Percentiles rank a stretch among this genome's conserved stretches.
Conservation (phyloP, 139 green algal species). For the Pleodorina starrii region DNA sequence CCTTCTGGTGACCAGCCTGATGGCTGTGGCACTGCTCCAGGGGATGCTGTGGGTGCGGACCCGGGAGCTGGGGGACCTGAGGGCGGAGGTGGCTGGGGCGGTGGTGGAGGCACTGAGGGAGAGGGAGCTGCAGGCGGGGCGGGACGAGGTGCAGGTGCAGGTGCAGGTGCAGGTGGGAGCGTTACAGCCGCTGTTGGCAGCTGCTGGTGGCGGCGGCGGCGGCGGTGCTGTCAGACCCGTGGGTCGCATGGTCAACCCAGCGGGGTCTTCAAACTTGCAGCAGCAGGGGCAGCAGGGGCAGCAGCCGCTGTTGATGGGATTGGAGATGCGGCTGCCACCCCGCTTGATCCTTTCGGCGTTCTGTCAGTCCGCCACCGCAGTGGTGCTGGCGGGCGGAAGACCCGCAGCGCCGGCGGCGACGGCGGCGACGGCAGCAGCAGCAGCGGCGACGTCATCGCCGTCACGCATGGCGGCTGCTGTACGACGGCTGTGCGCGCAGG, state of each 20-base stretch:
- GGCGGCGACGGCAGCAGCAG: neutral
- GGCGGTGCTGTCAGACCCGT: too few relatives aligned
- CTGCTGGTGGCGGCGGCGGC: neutral
- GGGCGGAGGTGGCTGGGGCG: neutral
- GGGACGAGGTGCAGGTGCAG: neutral
- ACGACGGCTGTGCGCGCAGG: neutral
- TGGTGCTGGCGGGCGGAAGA: neutral
- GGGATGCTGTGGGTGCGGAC: slow-evolving; percentile 18
- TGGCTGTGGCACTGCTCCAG: slow-evolving; percentile 14
- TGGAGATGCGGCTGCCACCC: neutral
- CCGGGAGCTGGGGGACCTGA: slow-evolving; percentile 1
- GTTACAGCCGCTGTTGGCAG: too few relatives aligned
- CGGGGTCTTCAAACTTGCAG: too few relatives aligned
- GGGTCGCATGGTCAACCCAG: too few relatives aligned
- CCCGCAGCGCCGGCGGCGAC: neutral
- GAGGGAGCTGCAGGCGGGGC: neutral
- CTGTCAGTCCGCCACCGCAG: neutral
- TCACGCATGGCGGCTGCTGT: neutral
- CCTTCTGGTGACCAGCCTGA: neutral
- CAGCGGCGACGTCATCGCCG: neutral
- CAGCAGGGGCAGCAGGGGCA: neutral
- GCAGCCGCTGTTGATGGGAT: neutral
- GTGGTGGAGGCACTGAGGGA: slow-evolving; percentile 12
- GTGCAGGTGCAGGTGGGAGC: too few relatives aligned
- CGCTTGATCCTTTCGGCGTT: neutral